Conservation (phyloP, 768 basidiomycete species). For the Phlebiopsis gigantea region DNA sequence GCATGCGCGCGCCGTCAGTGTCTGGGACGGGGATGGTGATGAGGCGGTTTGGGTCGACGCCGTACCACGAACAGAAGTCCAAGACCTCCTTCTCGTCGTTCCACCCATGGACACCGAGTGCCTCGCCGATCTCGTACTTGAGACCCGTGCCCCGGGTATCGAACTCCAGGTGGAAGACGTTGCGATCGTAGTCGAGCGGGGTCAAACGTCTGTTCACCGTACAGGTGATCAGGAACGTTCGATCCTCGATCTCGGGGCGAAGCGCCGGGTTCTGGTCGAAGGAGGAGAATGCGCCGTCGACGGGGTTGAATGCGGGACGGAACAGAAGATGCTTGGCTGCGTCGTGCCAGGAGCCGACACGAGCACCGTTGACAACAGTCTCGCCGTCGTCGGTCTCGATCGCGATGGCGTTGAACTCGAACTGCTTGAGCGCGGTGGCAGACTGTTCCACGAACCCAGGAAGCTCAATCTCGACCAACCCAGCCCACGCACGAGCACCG, state of each 20-base stretch:
- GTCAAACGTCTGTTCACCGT: constrained; percentile 93
- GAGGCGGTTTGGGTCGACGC: constrained; percentile 79
- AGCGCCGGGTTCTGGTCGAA: constrained; percentile 62
- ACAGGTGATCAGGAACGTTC: constrained; percentile 91
- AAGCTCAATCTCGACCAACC: constrained; percentile 52
- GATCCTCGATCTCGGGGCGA: constrained; percentile 83
- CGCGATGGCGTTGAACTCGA: constrained; percentile 71
- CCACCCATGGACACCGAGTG: constrained; percentile 96
- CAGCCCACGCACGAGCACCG: constrained; percentile 59
- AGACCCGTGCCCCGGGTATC: constrained; percentile 88
- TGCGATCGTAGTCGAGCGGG: constrained; percentile 92
- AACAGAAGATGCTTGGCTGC: constrained; percentile 88
- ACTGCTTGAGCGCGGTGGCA: constrained; percentile 40
- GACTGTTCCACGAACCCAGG: constrained; percentile 22
- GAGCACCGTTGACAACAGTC: constrained; percentile 54
- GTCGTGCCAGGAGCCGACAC: constrained; percentile 71
- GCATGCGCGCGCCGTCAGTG: constrained; percentile 53
- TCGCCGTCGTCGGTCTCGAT: constrained; percentile 57
- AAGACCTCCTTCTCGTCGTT: constrained; percentile 86
- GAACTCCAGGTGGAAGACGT: constrained; percentile 98
- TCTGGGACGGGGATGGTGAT: constrained; percentile 60
- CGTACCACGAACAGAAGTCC: constrained; percentile 91
- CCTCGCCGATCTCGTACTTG: constrained; percentile 94
- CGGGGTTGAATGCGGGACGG: constrained; percentile 67
- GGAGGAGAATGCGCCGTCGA: constrained; percentile 28